phyloP scores from a whole-genome alignment of 495 filamentous ascomycete species.

The Friedmanniomyces simplex region DNA sequence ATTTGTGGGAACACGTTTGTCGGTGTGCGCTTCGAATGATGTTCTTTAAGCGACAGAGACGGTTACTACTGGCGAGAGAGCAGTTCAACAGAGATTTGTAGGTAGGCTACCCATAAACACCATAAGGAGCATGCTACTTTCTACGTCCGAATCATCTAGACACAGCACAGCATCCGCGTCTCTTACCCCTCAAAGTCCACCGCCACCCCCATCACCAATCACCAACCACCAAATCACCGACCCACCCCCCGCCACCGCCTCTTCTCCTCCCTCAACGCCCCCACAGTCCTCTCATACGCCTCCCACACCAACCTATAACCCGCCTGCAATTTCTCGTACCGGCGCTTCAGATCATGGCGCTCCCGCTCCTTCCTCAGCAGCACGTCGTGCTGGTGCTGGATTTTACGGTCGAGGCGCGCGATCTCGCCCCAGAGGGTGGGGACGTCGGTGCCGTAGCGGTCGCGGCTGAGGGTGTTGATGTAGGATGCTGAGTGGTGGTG shows the following conservation, averaged over 20 bases:
- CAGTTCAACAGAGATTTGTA: too few relatives aligned
- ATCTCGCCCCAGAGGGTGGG: neutral
- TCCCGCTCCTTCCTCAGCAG: neutral
- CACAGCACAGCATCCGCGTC: too few relatives aligned
- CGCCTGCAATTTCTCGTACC: neutral
- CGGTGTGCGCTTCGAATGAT: too few relatives aligned
- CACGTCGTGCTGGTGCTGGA: neutral
- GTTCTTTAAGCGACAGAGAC: too few relatives aligned
- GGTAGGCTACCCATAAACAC: too few relatives aligned
- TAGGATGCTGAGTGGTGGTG: neutral
- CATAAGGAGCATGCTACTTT: too few relatives aligned
- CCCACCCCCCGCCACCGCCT: neutral
- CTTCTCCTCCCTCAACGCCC: neutral
- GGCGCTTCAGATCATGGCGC: neutral
- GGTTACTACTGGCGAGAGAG: too few relatives aligned
- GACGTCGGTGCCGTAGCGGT: constrained; percentile 6
- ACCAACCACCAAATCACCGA: too few relatives aligned
- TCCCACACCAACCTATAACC: neutral
- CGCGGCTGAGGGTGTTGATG: neutral
- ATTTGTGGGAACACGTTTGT: too few relatives aligned
- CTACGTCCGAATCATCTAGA: too few relatives aligned
- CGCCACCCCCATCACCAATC: too few relatives aligned
- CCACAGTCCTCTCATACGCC: neutral
- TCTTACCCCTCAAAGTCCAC: too few relatives aligned
- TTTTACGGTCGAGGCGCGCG: neutral